phyloP scores from a whole-genome alignment of 768 basidiomycete species.

The Exidia glandulosa region DNA sequence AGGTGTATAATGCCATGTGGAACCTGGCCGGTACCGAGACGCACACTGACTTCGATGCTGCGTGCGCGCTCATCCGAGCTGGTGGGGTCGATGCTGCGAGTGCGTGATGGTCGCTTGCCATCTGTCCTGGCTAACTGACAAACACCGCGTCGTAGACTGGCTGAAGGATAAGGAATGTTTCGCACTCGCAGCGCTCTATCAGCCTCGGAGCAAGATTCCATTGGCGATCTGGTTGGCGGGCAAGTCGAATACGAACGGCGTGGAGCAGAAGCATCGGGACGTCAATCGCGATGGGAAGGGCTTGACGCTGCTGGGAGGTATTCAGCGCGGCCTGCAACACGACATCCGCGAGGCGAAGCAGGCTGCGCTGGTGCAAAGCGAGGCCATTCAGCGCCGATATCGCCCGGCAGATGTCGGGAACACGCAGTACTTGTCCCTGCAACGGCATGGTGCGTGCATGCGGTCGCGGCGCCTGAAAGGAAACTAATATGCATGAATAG shows the following conservation, averaged over 20 bases:
- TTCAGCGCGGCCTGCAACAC: slow-evolving; percentile 11
- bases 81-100: slow-evolving; percentile 15
- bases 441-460: too few relatives aligned
- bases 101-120: not conserved
- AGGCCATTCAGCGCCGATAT: too few relatives aligned
- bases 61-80: slow-evolving; percentile 7
- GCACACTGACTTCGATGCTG: slow-evolving; percentile 9
- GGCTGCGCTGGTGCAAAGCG: too few relatives aligned
- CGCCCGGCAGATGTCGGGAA: too few relatives aligned
- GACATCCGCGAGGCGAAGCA: too few relatives aligned
- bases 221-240: slow-evolving; percentile 16
- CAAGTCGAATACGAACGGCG: slow-evolving; percentile 12
- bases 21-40: slow-evolving; percentile 13
- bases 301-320: slow-evolving; percentile 16
- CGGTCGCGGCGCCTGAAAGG: too few relatives aligned
- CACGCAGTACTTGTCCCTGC: too few relatives aligned
- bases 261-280: slow-evolving; percentile 10
- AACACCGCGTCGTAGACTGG: slow-evolving; percentile 14
- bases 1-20: slow-evolving; percentile 12
- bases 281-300: slow-evolving; percentile 15
- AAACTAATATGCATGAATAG: too few relatives aligned
- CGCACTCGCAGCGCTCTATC: slow-evolving; percentile 17
- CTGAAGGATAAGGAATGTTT: slow-evolving; percentile 17
- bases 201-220: slow-evolving; percentile 17
- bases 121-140: not conserved